Percentiles rank a stretch among this genome's conserved stretches.
Conservation (phyloP, 257 asterid genomes). For the Solanum gandarillasii region DNA sequence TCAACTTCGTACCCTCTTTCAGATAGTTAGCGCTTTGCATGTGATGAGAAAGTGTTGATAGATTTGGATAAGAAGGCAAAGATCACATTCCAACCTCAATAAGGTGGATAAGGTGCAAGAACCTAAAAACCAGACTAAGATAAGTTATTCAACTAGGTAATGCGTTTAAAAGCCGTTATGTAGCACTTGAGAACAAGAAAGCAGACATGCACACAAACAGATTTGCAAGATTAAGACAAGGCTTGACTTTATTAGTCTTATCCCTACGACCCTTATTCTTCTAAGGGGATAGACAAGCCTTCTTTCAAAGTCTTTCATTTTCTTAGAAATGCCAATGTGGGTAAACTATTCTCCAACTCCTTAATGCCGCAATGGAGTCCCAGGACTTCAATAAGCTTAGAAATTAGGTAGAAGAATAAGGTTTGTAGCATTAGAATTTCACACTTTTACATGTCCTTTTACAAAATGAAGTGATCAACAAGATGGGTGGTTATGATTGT, state of each 20-base stretch:
- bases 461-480: not conserved
- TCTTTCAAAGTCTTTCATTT: not conserved
- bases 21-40: not conserved
- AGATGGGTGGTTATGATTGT: not conserved
- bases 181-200: not conserved
- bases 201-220: not conserved
- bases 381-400: not conserved
- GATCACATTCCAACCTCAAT: not conserved
- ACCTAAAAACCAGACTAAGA: not conserved
- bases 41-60: not conserved
- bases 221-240: not conserved
- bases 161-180: not conserved
- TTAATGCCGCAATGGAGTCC: not conserved
- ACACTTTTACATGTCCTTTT: not conserved
- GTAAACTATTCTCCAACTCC: not conserved
- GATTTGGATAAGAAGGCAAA: not conserved
- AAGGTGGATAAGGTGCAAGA: not conserved
- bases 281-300: not conserved
- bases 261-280: not conserved
- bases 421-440: not conserved
- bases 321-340: not conserved
- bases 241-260: not conserved
- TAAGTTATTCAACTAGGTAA: not conserved
- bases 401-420: not conserved
- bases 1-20: not conserved